Evolutionary conservation across 208 protist genomes (phyloP), one percentile per base, ranked within the genome.

Genomic region (Wallacemonas sp.): DNA sequence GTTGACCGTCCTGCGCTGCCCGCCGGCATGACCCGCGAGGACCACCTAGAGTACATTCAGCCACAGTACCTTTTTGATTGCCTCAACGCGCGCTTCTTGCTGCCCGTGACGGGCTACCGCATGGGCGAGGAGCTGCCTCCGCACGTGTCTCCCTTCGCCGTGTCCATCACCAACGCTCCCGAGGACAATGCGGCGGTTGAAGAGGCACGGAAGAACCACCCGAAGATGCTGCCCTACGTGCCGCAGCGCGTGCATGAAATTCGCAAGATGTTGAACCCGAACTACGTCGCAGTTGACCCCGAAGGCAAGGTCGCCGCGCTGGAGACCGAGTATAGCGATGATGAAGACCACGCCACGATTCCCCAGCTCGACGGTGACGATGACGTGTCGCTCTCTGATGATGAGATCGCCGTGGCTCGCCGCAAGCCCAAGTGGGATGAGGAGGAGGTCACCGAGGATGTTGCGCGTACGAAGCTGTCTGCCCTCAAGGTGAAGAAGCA

Each of bases 41-140:
- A 80, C 54, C 66, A 77, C 21, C 71, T 97, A 27, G 93, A 97
- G 69, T 98, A 98, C 70, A 79, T 98, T 39, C 97, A 98, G 84
- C 97, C 97, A 42, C 97, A 99, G 81, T 99, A 97, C 79, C 76
- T 99, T 39, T 98, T 94, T 66, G 97, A 99, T 82, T 98, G 93
- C 78, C 76, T 98, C 56, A 99, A 99, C 83, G 86, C 89, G 17
- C 86, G 87, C 30, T 54, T 82, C 38, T 41, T 90, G 63, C 90
- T 97, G 39, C 91, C 94, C 14, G 87, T 93, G 15, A 66, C 66
- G 19, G 88, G 84, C 36, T 97, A 97, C 81, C 83, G 85, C 74
- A 68, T 95, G 22, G 89, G 86, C 27, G 82, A 96, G 79, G 86
- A 91, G 69, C 86, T 96, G 42, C 94, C 94, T 17, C 91, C 94